Evolutionary conservation across 345 rosid genomes (phyloP), one percentile per base, ranked within the genome.

Genomic region (Arabis hirsuta): DNA sequence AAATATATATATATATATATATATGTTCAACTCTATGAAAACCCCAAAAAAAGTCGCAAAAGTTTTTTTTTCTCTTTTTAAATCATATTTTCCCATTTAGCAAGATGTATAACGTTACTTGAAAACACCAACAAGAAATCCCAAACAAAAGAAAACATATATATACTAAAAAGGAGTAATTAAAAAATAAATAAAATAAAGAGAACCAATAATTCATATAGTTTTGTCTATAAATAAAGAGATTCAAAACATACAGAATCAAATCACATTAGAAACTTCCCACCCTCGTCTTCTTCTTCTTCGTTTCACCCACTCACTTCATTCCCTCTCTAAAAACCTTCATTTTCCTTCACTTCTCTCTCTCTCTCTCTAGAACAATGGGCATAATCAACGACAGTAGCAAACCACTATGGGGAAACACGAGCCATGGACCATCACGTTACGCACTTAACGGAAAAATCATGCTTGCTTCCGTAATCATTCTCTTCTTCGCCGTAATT

Each of bases 391-490:
- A 34, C 4, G 42, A 44, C 29, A 42, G 43, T 56, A 68, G 42
- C 63, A 67, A 58, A n/a, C 41, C 72, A 11, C 24, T 67, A 3
- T 58, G 67, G 61, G 73, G 68, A 56, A 75, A 9, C 61, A 61
- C 34, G 27, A 61, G 9, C 58, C 71, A 55, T 20, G 69, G 58
- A 38, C 6, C 69, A 3, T 53, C 65, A 20, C 69, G 47, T 57
- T 81, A 82, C 72, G 71, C 80, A 8, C 65, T 80, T 22, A 76
- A 82, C 58, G 91, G 90, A 22, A 91, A 84, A 74, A 81, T 86
- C 39, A 82, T 89, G 90, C 79, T 94, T 10, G 68, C 73, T 62
- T 68, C 86, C 0, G 86, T 74, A 3, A 60, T 89, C 61, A 9
- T 88, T 60, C 82, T 94, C 80, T 86, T 89, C 77, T 54, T 82